A percentile compares a stretch with the other conserved stretches of the same genome.
phyloP scores from a whole-genome alignment of 169 alveolate species.

The Plasmodium fragile region DNA sequence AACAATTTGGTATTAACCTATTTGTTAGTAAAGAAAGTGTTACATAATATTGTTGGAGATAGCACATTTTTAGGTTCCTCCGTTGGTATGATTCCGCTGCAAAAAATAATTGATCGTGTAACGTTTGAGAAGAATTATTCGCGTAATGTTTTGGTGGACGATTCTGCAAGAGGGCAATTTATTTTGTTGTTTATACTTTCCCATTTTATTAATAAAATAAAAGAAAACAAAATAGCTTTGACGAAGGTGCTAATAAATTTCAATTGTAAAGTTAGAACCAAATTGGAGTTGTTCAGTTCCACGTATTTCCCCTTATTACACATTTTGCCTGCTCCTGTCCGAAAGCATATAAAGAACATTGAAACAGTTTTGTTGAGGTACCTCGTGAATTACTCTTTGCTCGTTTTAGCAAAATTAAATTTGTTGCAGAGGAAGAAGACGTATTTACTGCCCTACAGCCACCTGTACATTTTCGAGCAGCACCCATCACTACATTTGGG shows the following conservation, averaged over 20 bases:
- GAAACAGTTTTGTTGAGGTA: conserved; percentile 36
- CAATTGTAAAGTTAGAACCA: conserved; percentile 9
- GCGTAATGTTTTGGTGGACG: conserved; percentile 57
- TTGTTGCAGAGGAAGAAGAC: conserved; percentile 43
- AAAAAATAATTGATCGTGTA: conserved; percentile 44
- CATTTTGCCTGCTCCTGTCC: conserved; percentile 27
- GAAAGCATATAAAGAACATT: conserved; percentile 39
- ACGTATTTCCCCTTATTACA: conserved; percentile 64
- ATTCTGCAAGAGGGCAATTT: conserved; percentile 43
- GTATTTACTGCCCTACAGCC: conserved; percentile 54
- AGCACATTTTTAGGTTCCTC: conserved; percentile 21
- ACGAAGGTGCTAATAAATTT: conserved; percentile 48
- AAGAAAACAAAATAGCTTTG: conserved; percentile 72
- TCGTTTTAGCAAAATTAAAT: conserved; percentile 32
- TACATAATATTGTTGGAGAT: conserved; percentile 63
- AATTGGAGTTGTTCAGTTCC: conserved; percentile 49
- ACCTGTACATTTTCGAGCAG: conserved; percentile 62
- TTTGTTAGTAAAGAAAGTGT: conserved; percentile 47
- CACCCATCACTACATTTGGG: conserved; percentile 35
- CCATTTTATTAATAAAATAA: conserved; percentile 64
- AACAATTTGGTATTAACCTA: conserved; percentile 79
- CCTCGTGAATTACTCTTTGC: conserved; percentile 33
- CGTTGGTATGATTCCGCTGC: conserved; percentile 21
- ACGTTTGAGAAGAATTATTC: conserved; percentile 68
- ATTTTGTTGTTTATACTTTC: conserved; percentile 58